phyloP scores from a whole-genome alignment of 768 basidiomycete genomes.

The Serendipita vermifera region DNA sequence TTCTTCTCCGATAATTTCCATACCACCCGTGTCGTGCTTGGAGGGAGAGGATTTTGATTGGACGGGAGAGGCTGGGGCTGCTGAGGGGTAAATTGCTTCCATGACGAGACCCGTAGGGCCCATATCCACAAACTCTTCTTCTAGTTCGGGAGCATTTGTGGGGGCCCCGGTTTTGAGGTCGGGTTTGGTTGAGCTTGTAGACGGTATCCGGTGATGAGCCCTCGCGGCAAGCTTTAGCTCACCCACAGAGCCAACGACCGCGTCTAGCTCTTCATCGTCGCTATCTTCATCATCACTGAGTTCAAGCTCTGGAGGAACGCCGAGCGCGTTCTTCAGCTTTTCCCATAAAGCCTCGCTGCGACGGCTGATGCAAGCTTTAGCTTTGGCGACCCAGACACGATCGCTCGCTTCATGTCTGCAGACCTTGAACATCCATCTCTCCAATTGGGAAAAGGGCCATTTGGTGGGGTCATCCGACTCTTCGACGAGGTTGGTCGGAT shows the following conservation, averaged over 20 bases:
- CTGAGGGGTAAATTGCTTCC: conserved; percentile 19
- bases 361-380: conserved; percentile 60
- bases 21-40: conserved; percentile 11
- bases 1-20: conserved; percentile 18
- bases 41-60: conserved; percentile 8
- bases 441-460: conserved; percentile 64
- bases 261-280: conserved; percentile 33
- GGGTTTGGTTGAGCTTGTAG: not conserved
- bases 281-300: conserved; percentile 29
- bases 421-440: conserved; percentile 50
- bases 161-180: conserved; percentile 16
- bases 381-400: conserved; percentile 54
- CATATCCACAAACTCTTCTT: conserved; percentile 14
- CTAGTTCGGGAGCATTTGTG: not conserved
- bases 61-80: conserved; percentile 1
- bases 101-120: conserved; percentile 26
- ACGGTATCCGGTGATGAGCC: conserved; percentile 9
- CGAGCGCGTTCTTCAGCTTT: conserved; percentile 73
- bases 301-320: conserved; percentile 68
- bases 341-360: conserved; percentile 87
- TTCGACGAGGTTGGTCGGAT: conserved; percentile 14
- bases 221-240: not conserved
- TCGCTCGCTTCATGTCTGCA: conserved; percentile 55
- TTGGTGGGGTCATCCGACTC: conserved; percentile 38
- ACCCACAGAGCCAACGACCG: conserved; percentile 3